Evolutionary conservation across 225 moss, liverwort and hornwort species (phyloP).

Genomic region (Rhytidiadelphus loreus): DNA sequence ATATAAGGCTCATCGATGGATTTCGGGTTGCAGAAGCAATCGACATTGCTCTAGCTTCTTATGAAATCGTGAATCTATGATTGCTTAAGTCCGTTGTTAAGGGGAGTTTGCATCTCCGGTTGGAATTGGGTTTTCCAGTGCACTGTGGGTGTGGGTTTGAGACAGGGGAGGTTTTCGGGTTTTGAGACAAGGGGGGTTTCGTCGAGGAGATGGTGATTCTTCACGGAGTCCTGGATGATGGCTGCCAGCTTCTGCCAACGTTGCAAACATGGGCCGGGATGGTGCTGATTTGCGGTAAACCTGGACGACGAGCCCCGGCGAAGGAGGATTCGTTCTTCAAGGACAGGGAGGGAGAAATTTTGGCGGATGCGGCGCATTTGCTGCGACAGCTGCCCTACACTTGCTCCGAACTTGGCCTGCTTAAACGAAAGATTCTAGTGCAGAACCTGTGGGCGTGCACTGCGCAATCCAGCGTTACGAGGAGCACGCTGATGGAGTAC

Average conservation of each 20-base stretch:
- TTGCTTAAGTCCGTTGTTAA: not conserved
- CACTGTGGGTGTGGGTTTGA: not conserved
- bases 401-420: not conserved
- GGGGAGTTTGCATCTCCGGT: not conserved
- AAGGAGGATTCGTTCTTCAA: not conserved
- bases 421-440: not conserved
- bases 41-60: not conserved
- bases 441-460: slow-evolving; percentile 18
- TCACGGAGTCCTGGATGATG: not conserved
- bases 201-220: not conserved
- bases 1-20: not conserved
- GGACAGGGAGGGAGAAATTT: not conserved
- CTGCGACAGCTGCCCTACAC: not conserved
- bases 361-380: not conserved
- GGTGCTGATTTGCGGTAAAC: not conserved
- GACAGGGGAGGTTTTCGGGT: not conserved
- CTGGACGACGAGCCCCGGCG: not conserved
- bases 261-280: slow-evolving; percentile 3
- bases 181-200: not conserved
- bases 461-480: not conserved
- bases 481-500: not conserved
- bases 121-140: not conserved
- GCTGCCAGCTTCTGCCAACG: not conserved
- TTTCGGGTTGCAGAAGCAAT: not conserved
- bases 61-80: not conserved